phyloP scores from a whole-genome alignment of 208 protist species.

The Trypanosoma melophagium region DNA sequence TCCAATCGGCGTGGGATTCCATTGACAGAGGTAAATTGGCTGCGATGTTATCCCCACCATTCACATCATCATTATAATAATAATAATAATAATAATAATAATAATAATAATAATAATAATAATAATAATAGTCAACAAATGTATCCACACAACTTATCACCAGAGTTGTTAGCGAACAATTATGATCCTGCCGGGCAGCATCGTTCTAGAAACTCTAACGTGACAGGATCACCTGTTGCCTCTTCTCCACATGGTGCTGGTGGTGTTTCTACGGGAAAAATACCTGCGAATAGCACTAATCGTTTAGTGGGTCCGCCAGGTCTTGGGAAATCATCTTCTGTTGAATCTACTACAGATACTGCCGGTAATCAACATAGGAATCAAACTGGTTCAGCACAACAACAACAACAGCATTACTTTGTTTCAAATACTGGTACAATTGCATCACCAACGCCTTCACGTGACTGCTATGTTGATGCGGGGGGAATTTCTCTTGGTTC shows the following conservation, averaged over 20 bases:
- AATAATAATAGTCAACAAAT: slow-evolving; percentile 2
- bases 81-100: too few relatives aligned
- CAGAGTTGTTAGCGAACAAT: background rate
- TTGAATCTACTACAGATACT: background rate
- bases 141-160: background rate
- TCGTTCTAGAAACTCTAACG: background rate
- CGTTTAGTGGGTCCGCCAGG: background rate
- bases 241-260: too few relatives aligned
- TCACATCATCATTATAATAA: too few relatives aligned
- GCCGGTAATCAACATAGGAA: background rate
- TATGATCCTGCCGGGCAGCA: background rate
- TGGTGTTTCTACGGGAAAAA: too few relatives aligned
- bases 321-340: background rate
- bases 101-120: slow-evolving; percentile 10
- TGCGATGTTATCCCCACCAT: too few relatives aligned
- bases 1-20: too few relatives aligned
- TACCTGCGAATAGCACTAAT: background rate
- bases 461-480: background rate
- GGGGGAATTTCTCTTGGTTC: background rate
- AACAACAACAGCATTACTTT: background rate
- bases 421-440: too few relatives aligned
- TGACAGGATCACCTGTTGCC: background rate
- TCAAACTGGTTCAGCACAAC: background rate
- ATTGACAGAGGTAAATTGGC: too few relatives aligned
- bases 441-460: background rate